Conservation (phyloP, 441 rosid genomes). For the Gossypium armourianum region DNA sequence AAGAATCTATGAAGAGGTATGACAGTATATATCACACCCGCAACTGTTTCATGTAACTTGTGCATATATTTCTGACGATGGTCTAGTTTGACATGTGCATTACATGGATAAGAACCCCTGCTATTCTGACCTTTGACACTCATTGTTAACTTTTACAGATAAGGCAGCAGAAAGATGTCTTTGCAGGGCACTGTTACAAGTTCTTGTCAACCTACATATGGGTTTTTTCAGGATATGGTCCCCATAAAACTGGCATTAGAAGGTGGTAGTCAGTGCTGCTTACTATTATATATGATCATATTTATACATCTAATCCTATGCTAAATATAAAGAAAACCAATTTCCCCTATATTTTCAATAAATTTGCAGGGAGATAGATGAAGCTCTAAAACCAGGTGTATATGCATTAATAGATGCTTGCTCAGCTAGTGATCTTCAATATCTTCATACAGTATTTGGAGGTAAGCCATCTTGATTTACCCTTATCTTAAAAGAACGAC, state of each 20-base stretch:
- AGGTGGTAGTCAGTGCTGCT: not conserved
- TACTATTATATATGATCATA: not conserved
- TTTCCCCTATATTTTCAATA: not conserved
- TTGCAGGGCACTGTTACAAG: conserved; percentile 62
- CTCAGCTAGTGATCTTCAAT: conserved; percentile 45
- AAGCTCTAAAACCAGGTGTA: conserved; percentile 70
- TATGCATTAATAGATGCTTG: conserved; percentile 81
- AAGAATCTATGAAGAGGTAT: conserved; percentile 91
- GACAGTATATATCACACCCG: not conserved
- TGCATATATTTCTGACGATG: not conserved
- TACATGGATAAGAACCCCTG: not conserved
- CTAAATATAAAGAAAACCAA: not conserved
- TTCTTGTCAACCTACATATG: conserved; percentile 64
- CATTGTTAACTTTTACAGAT: conserved; percentile 42
- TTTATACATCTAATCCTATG: not conserved
- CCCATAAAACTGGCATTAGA: conserved; percentile 14
- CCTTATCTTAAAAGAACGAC: not conserved
- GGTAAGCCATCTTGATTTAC: conserved; percentile 32
- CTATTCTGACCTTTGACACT: conserved; percentile 13
- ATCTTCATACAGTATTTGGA: conserved; percentile 39
- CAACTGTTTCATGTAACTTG: not conserved
- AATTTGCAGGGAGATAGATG: conserved; percentile 67
- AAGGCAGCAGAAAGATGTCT: conserved; percentile 67
- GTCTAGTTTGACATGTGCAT: not conserved
- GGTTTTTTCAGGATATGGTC: conserved; percentile 51